These are phyloP conservation scores for Anastatica hierochuntica DNA, from an alignment of 345 rosid genomes.

Conservation along the genomic window DNA sequence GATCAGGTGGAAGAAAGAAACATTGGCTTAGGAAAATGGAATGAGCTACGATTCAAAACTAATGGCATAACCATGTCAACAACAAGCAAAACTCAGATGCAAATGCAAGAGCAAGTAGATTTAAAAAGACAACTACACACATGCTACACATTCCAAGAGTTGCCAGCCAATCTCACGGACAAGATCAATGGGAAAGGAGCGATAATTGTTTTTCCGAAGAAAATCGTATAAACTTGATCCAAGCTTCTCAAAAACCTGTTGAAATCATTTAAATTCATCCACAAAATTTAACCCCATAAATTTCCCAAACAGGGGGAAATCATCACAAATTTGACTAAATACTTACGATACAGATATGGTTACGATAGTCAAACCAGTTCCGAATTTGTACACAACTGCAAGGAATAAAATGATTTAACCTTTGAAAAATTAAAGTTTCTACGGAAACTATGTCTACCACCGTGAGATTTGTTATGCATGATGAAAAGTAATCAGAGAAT, in stretches of 20 bases:
- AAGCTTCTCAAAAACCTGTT: conserved; percentile 99
- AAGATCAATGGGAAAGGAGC: conserved; percentile 93
- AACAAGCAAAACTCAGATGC: conserved; percentile 20
- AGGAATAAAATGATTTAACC: conserved; percentile 80
- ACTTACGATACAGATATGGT: conserved; percentile 99
- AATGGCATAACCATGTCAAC: neutral
- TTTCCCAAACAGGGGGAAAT: conserved; percentile 55
- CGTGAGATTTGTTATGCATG: conserved; percentile 13
- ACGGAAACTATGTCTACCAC: conserved; percentile 5
- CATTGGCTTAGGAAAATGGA: neutral
- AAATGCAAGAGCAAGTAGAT: conserved; percentile 16
- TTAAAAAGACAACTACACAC: conserved; percentile 71
- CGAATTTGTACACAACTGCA: conserved; percentile 98
- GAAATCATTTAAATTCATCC: conserved; percentile 74
- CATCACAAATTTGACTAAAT: conserved; percentile 41
- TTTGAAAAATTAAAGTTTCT: conserved; percentile 16
- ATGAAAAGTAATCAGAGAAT: neutral
- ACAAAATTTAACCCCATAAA: conserved; percentile 57
- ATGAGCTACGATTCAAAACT: neutral
- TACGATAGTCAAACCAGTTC: conserved; percentile 99
- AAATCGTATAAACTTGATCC: conserved; percentile 98
- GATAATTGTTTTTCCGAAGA: conserved; percentile 97
- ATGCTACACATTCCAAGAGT: conserved; percentile 98
- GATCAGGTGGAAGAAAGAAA: neutral
- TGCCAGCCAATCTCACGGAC: conserved; percentile 99